Conservation (phyloP, 148 eudicot species). For the Rhododendron williamsianum region DNA sequence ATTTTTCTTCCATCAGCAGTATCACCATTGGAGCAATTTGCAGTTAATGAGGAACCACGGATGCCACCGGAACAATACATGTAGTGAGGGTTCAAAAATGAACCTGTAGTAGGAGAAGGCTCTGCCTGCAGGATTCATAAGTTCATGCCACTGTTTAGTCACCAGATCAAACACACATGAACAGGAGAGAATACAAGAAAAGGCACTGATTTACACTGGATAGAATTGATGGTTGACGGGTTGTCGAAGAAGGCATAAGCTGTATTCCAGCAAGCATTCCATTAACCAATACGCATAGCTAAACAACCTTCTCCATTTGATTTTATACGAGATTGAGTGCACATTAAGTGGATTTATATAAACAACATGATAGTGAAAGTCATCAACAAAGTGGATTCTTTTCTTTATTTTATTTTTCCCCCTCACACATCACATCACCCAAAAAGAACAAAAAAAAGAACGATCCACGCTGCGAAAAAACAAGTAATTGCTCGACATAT, state of each 20-base stretch:
- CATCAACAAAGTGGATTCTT: constrained; percentile 19
- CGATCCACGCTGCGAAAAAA: constrained; percentile 15
- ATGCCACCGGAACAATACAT: constrained; percentile 46
- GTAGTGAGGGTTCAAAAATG: constrained; percentile 64
- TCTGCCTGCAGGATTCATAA: constrained; percentile 64
- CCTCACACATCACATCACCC: constrained; percentile 10
- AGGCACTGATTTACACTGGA: neutral
- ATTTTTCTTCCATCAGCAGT: constrained; percentile 36
- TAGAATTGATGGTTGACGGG: neutral
- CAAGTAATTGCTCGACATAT: constrained; percentile 2
- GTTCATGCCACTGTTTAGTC: constrained; percentile 6
- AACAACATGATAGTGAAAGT: neutral
- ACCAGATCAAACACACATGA: neutral
- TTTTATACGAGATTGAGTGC: neutral
- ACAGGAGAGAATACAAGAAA: neutral
- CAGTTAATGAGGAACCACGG: constrained; percentile 37
- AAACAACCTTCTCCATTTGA: neutral
- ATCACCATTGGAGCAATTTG: constrained; percentile 34
- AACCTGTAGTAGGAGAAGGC: constrained; percentile 98
- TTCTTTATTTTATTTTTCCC: neutral
- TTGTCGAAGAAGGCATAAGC: neutral
- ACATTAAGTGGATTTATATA: neutral
- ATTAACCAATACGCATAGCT: neutral
- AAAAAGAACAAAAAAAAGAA: constrained; percentile 21
- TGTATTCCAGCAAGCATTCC: neutral